phyloP scores from a whole-genome alignment of 169 alveolate species.

The Plasmodium vinckei region DNA sequence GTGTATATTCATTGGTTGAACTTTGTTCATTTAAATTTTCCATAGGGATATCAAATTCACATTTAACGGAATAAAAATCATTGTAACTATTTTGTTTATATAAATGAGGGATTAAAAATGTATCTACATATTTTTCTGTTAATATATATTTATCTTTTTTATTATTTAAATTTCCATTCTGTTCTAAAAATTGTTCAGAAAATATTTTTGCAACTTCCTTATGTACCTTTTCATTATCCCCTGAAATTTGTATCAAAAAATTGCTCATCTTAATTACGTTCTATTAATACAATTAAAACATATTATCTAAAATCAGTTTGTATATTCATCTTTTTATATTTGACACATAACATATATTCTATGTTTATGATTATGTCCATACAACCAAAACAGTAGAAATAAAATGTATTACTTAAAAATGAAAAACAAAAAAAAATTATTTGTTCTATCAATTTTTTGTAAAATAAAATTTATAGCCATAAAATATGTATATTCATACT shows the following conservation, averaged over 20 bases:
- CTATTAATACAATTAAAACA: neutral
- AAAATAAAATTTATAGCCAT: too few species aligned
- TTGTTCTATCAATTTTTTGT: too few species aligned
- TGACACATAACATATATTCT: too few species aligned
- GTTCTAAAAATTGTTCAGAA: neutral
- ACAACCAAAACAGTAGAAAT: too few species aligned
- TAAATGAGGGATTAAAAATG: slow-evolving; percentile 32
- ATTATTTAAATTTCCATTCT: neutral
- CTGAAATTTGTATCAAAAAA: slow-evolving; percentile 37
- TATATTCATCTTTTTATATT: neutral
- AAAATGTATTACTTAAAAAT: too few species aligned
- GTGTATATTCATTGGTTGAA: neutral
- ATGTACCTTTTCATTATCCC: slow-evolving; percentile 1
- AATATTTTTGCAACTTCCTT: slow-evolving; percentile 9
- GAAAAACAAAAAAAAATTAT: too few species aligned
- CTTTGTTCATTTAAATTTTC: neutral
- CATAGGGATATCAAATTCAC: slow-evolving; percentile 3
- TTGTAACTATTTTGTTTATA: slow-evolving; percentile 8
- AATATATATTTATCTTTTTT: slow-evolving; percentile 34
- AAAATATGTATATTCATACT: too few species aligned
- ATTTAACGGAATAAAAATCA: slow-evolving; percentile 1
- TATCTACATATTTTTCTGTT: slow-evolving; percentile 36
- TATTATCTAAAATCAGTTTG: neutral
- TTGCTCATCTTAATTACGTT: slow-evolving; percentile 16
- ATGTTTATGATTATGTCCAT: too few species aligned